Percentiles rank a stretch among this genome's conserved stretches.
phyloP scores from a whole-genome alignment of 2,329 filamentous ascomycete genomes.

The Rutstroemia sp. region DNA sequence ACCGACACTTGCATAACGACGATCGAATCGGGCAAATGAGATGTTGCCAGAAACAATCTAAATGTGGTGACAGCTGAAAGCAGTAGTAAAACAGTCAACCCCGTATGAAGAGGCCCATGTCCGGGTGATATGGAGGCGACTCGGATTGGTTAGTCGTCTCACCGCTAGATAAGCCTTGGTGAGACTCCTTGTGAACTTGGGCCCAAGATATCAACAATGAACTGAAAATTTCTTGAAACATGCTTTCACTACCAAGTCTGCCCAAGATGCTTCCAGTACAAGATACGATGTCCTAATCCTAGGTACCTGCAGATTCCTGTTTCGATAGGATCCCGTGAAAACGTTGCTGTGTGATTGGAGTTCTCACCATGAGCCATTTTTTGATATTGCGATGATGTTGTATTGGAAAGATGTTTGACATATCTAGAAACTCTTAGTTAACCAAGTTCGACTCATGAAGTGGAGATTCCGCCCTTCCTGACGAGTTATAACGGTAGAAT shows the following conservation, averaged over 20 bases:
- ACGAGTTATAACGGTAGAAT: neutral
- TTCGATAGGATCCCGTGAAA: neutral
- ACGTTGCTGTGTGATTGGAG: neutral
- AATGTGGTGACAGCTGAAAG: neutral
- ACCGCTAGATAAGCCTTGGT: conserved; percentile 11
- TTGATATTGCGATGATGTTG: neutral
- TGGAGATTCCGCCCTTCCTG: neutral
- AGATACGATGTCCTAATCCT: neutral
- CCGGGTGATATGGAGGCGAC: conserved; percentile 3
- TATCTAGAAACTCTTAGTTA: neutral
- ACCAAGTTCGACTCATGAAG: conserved; percentile 3
- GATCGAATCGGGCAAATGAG: conserved; percentile 2
- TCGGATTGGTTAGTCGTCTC: conserved; percentile 4
- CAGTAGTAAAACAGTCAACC: neutral
- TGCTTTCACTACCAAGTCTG: neutral
- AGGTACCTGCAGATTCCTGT: neutral
- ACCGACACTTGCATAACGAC: neutral
- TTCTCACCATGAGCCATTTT: neutral
- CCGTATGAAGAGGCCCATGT: neutral
- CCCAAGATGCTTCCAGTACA: too few species aligned
- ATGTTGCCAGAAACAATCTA: neutral
- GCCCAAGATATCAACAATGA: neutral
- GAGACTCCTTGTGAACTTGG: neutral
- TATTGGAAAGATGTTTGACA: neutral
- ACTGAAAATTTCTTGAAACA: neutral